Conservation (phyloP, 1,284 basidiomycete genomes). For the Marasmius sp. region DNA sequence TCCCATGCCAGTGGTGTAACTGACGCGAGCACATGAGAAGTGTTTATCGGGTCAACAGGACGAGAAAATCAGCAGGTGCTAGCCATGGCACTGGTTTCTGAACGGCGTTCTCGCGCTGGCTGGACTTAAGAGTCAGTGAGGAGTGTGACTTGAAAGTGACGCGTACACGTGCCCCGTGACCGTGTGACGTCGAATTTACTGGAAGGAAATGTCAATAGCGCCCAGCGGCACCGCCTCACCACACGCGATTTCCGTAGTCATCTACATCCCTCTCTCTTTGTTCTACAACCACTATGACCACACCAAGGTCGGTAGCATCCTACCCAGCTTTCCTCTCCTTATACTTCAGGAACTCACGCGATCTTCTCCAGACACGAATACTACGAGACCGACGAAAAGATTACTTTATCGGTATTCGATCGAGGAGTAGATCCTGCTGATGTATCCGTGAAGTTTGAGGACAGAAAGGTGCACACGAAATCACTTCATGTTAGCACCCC, state of each 20-base stretch:
- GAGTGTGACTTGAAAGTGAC: not conserved
- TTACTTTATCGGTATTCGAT: conserved; percentile 80
- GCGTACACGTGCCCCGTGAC: conserved; percentile 1
- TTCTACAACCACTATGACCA: conserved; percentile 30
- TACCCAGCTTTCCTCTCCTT: not conserved
- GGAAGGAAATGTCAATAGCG: not conserved
- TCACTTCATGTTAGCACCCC: not conserved
- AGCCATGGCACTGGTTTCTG: no score
- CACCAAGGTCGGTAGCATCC: conserved; percentile 38
- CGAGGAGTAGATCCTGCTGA: conserved; percentile 67
- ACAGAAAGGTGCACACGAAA: conserved; percentile 51
- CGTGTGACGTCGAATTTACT: conserved; percentile 1
- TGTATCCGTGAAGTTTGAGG: conserved; percentile 64
- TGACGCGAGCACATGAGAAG: no score
- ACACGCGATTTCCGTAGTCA: not conserved
- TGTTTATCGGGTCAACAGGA: no score
- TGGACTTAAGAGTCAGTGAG: no score
- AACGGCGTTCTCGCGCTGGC: no score
- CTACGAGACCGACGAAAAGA: conserved; percentile 78
- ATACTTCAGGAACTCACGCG: not conserved
- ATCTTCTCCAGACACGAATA: conserved; percentile 70
- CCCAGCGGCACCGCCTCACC: not conserved
- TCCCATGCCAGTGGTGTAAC: no score
- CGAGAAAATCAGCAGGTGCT: no score
- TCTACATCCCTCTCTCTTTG: not conserved